These are phyloP conservation scores for Galerina sulciceps DNA, from an alignment of 768 basidiomycete species.

Conservation along the genomic window DNA sequence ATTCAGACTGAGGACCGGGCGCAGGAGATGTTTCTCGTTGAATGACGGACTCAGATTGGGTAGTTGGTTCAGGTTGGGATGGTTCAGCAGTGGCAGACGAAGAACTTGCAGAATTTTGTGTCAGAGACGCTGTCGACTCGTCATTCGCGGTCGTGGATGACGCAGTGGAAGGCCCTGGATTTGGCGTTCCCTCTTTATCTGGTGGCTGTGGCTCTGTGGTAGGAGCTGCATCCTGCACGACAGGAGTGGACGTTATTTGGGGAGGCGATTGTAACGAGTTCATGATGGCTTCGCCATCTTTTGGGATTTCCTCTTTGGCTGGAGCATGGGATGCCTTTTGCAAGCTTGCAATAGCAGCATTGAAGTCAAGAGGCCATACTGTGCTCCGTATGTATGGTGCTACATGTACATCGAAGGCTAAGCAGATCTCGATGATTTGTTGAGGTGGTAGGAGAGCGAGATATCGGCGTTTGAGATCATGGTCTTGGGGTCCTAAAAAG, in stretches of 20 bases:
- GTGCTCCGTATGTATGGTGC: conserved; percentile 64
- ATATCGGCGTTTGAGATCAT: conserved; percentile 74
- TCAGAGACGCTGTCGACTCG: conserved; percentile 17
- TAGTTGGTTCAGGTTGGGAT: not conserved
- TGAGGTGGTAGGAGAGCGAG: conserved; percentile 65
- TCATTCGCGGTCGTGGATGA: conserved; percentile 8
- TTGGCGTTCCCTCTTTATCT: conserved; percentile 20
- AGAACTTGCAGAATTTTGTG: conserved; percentile 13
- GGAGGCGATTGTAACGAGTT: conserved; percentile 27
- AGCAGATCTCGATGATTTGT: conserved; percentile 81
- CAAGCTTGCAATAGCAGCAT: conserved; percentile 62
- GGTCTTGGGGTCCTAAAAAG: conserved; percentile 43
- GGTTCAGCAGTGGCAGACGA: conserved; percentile 5
- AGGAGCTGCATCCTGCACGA: conserved; percentile 19
- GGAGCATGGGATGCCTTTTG: conserved; percentile 34
- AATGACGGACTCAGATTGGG: not conserved
- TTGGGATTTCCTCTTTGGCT: conserved; percentile 24
- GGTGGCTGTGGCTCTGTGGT: conserved; percentile 25
- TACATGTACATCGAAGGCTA: conserved; percentile 71
- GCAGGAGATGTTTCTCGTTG: not conserved
- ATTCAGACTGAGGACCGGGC: conserved; percentile 8
- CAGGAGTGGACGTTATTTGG: conserved; percentile 11
- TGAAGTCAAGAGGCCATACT: conserved; percentile 78
- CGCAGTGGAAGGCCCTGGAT: conserved; percentile 13
- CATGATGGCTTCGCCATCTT: conserved; percentile 26